These are phyloP conservation scores for Mucor ambiguus DNA, from an alignment of 371 early-diverging fungal genomes.

Conservation along the genomic window DNA sequence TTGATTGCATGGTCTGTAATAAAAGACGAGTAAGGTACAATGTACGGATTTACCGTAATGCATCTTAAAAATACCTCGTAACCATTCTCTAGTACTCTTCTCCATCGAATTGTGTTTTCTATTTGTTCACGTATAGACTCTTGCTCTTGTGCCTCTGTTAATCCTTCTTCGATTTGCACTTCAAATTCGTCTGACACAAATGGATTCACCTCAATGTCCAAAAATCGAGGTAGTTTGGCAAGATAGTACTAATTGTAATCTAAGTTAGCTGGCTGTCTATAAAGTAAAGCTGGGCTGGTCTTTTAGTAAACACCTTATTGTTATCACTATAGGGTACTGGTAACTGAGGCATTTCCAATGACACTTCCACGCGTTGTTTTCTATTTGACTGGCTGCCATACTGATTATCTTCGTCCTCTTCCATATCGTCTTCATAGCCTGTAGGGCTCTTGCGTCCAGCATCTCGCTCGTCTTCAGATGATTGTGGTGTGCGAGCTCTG, in stretches of 20 bases:
- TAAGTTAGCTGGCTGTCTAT: neutral
- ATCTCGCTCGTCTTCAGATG: conserved; percentile 29
- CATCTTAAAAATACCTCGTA: conserved; percentile 27
- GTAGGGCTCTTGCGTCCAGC: conserved; percentile 1
- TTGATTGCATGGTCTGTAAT: conserved; percentile 63
- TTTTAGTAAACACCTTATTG: conserved; percentile 28
- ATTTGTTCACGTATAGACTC: conserved; percentile 60
- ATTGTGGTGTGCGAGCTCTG: neutral
- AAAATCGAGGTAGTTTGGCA: conserved; percentile 74
- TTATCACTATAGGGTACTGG: conserved; percentile 40
- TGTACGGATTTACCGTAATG: neutral
- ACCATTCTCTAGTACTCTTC: conserved; percentile 45
- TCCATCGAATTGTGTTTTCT: conserved; percentile 84
- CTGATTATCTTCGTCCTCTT: conserved; percentile 24
- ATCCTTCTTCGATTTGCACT: conserved; percentile 46
- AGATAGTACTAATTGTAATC: conserved; percentile 54
- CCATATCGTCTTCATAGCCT: conserved; percentile 6
- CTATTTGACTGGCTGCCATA: conserved; percentile 32
- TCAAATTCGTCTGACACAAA: conserved; percentile 68
- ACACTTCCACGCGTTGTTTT: conserved; percentile 38
- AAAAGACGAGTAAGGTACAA: conserved; percentile 12
- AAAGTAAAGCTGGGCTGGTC: neutral
- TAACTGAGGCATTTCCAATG: conserved; percentile 40
- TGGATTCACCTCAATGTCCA: conserved; percentile 69
- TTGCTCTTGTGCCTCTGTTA: conserved; percentile 41